A percentile compares a stretch with the other conserved stretches of the same genome.
Evolutionary conservation across 495 filamentous ascomycete genomes (phyloP).

Genomic region (Penicillium pancosmium): DNA sequence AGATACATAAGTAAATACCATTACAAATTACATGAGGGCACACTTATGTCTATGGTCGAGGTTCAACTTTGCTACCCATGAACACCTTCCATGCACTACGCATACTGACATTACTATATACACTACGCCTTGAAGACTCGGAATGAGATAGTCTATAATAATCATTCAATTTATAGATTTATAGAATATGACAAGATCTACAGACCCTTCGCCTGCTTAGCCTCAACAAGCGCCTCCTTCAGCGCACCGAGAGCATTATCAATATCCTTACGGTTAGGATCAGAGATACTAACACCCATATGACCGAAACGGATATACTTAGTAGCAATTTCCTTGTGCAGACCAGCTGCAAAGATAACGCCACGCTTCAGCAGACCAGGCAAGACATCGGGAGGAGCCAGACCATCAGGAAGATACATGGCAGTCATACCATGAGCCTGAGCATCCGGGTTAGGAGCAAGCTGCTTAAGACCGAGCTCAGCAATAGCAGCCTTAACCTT

Average conservation of each 20-base stretch:
- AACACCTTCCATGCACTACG: no score
- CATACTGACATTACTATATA: no score
- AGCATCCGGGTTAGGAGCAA: constrained; percentile 80
- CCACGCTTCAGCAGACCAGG: constrained; percentile 87
- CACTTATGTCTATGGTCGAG: no score
- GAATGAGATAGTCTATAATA: constrained; percentile 7
- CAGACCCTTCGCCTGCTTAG: constrained; percentile 53
- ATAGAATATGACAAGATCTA: constrained; percentile 21
- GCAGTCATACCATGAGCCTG: constrained; percentile 98
- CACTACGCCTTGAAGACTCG: not conserved
- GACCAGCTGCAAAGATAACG: constrained; percentile 90
- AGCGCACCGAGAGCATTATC: constrained; percentile 79
- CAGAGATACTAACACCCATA: constrained; percentile 89
- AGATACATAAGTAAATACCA: no score
- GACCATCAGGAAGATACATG: constrained; percentile 85
- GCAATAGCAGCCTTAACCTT: constrained; percentile 79
- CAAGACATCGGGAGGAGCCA: constrained; percentile 78
- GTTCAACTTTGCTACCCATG: no score
- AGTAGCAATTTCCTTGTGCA: constrained; percentile 83
- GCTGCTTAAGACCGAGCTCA: constrained; percentile 81
- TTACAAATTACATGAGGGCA: no score
- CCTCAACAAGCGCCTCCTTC: constrained; percentile 72
- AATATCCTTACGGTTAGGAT: constrained; percentile 64
- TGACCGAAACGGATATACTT: constrained; percentile 82
- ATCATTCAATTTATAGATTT: constrained; percentile 18